Evolutionary conservation across 2,329 filamentous ascomycete genomes (phyloP).

Genomic region (Colletotrichum sp.): DNA sequence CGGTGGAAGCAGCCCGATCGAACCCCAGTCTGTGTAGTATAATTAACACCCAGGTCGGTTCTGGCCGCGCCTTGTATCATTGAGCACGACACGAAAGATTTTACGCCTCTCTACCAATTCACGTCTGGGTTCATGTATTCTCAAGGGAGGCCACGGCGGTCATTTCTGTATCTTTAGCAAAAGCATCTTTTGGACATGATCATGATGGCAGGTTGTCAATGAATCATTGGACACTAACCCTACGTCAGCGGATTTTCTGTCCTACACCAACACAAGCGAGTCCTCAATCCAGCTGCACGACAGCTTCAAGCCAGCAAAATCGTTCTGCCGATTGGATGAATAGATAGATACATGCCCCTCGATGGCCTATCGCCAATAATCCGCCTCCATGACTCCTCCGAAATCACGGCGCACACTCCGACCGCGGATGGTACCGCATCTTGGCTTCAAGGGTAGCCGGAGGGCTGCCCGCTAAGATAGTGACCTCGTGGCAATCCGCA

Average conservation of each 20-base stretch:
- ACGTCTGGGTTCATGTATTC: neutral
- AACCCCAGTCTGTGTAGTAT: constrained; percentile 7
- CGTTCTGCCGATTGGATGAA: neutral
- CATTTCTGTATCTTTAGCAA: neutral
- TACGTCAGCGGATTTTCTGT: neutral
- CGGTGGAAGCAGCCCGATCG: neutral
- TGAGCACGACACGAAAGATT: constrained; percentile 6
- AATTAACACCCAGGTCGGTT: neutral
- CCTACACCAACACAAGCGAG: neutral
- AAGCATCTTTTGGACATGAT: neutral
- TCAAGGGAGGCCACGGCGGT: neutral
- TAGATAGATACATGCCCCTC: neutral
- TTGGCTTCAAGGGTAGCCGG: neutral
- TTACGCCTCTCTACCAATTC: neutral
- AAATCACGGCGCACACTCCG: neutral
- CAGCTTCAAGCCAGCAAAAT: neutral
- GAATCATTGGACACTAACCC: neutral
- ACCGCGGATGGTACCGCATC: neutral
- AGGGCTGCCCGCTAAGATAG: neutral
- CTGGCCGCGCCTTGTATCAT: constrained; percentile 4
- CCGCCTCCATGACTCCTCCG: neutral
- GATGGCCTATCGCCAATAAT: neutral
- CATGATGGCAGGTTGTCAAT: neutral
- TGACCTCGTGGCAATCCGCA: neutral
- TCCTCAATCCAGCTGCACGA: neutral